Evolutionary conservation across 2,329 filamentous ascomycete genomes (phyloP), one percentile per base, ranked within the genome.

Genomic region (Nigrospora osmanthi): DNA sequence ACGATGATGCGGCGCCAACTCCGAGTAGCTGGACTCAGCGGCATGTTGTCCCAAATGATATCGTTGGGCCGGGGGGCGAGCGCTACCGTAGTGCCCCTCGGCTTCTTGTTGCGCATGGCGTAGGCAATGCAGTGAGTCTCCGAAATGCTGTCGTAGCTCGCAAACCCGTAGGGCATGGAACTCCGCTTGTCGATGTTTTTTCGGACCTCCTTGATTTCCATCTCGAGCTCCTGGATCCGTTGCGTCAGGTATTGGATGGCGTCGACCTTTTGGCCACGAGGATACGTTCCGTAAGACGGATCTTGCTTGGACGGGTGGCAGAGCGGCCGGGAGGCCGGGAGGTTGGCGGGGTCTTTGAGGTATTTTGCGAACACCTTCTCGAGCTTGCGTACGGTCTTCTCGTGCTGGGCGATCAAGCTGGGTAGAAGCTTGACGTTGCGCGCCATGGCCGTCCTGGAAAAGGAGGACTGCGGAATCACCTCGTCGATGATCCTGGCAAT

Each of bases 41-140:
- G 76, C 70, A 98, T 78, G 58, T 98, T 98, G 61, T 88, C 85
- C 93, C 93, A 98, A 52, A 98, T 95, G 44, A 98, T 79, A 61
- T 97, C 91, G 59, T 87, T 89, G 3, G 93, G 91, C 47, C 83
- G 81, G 2, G 93, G 89, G 1, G 93, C 90, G 13, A 97, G 74
- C 7, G 70, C 74, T 45, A 98, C 80, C 0, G 78, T 86, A 0
- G 89, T 82, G 5, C 88, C 88, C 37, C 87, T 76, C 0, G 88
- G 87, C 54, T 85, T 85, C 46, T 97, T 42, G 40, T 36, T 15
- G 47, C 86, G 85, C 19, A 85, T 80, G 11, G 83, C 78, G 64
- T 86, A 94, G 11, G 90, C 93, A 50, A 95, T 89, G 16, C 79
- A 80, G 59, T 98, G 93, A 0, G 93, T 88, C 55, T 95, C 88